Conservation (phyloP, 176 grass and related monocot genomes). For the Oryza australiensis region DNA sequence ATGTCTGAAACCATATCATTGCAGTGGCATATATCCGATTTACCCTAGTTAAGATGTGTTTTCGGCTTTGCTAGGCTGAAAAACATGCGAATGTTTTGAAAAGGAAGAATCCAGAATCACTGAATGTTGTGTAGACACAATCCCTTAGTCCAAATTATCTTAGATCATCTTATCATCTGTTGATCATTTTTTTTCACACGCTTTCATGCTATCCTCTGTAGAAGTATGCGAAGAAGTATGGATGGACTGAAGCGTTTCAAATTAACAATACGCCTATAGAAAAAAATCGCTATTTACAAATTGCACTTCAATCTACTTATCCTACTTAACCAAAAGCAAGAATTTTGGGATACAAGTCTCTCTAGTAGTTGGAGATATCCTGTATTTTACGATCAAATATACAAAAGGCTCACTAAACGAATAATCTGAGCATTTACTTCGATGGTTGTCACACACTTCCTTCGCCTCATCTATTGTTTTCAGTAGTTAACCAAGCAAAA, state of each 20-base stretch:
- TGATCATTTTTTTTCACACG: not conserved
- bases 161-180: not conserved
- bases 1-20: too few species aligned
- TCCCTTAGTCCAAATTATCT: not conserved
- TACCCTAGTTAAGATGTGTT: too few species aligned
- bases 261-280: not conserved
- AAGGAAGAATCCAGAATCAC: too few species aligned
- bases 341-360: not conserved
- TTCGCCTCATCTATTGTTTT: not conserved
- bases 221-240: not conserved
- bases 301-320: not conserved
- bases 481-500: not conserved
- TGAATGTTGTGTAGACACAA: too few species aligned
- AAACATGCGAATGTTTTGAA: too few species aligned
- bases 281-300: not conserved
- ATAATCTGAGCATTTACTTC: too few species aligned
- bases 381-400: not conserved
- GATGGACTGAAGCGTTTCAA: not conserved
- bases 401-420: not conserved
- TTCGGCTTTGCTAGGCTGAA: too few species aligned
- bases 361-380: not conserved
- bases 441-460: not conserved
- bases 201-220: not conserved
- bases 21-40: too few species aligned
- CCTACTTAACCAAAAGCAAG: not conserved